Base-by-base conservation (phyloP, 352 stramenopile species). In the Phytophthora boehmeriae region DNA sequence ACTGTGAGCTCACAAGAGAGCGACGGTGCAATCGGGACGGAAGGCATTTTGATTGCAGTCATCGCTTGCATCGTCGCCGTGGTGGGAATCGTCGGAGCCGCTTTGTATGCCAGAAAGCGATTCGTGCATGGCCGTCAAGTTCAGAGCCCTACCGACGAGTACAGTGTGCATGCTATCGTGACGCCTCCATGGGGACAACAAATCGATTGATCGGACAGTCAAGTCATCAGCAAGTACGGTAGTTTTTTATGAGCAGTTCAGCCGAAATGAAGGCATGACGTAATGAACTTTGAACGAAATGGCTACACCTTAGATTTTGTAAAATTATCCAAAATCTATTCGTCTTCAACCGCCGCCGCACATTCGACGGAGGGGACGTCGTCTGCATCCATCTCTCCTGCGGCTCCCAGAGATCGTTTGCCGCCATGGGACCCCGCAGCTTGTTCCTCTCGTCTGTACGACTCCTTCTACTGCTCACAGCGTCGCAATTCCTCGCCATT, bases 31-130 rank as follows among this genome's bases (percentile, higher is more conserved):
- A n/a, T 19, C 9, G 57, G 49, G n/a, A 28, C 20, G 19, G 54
- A 46, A 39, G 52, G 11, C 11, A 39, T 42, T 38, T 59, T 49
- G 64, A 57, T 72, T 48, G 58, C 43, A 35, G 54, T 57, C 39
- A 44, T 68, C 14, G 64, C 46, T 25, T 62, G 45, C 48, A 32
- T 72, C 13, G 58, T 41, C 22, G 58, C 59, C 11, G 52, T 68
- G 20, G 58, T 42, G 42, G 63, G 22, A 13, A 56, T 72, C 34
- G 46, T 22, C 5, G 64, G 58, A 9, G 63, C 54, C 30, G 64
- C 58, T 2, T 22, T 65, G 28, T 72, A 72, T 42, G 64, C 52
- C 17, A 34, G 42, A 30, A 68, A 68, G 44, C 53, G 16, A n/a
- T 58, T 20, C 35, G 35, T 9, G 8, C 57, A 17, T 8, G 14